Base-by-base conservation (phyloP, 164 flowering plant species). In the Nymphaea thermarum region DNA sequence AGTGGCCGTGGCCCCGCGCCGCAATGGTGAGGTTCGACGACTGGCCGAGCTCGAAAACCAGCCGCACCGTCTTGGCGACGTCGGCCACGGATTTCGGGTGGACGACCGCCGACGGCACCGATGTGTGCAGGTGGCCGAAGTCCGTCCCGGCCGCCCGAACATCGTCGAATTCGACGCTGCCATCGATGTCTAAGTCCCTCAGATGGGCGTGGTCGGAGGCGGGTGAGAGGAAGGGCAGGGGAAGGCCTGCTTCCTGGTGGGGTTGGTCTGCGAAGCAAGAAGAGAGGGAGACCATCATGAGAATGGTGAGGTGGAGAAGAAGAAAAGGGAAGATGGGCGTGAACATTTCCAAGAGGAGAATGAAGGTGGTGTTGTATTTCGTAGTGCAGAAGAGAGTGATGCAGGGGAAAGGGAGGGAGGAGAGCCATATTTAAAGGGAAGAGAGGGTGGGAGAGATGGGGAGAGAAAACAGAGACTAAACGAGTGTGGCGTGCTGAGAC, bases 1-100 rank as follows among this genome's bases (percentile, higher is more conserved):
- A 91, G 77, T 94, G 98, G 43, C 88, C 95, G 59, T 83, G 94
- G 75, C 98, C 98, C 78, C 91, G 81, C 5, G 98, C 97, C 12
- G 98, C 92, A 53, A 94, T 78, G 0, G 87, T 91, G 16, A 93
- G 83, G 16, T 74, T 74, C 42, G 93, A 79, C 42, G 72, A 44
- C 4, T 80, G 67, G 66, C 91, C 95, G 83, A 82, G 68, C 36
- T 81, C 62, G 67, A 74, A 85, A 10, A 90, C 64, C 71, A 80
- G 77, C 73, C 80, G 83, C 68, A 90, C 61, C 3, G 77, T 82
- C 2, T 79, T 66, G 14, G 96, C 81, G 65, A 93, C 83, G 62
- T 89, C 92, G 0, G 83, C 73, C 43, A 84, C 88, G 6, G 93
- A 77, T 71, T 80, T 81, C 55, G 96, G 98, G 67, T 74, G 74